Percentiles rank a stretch among this genome's conserved stretches.
Conservation (phyloP, 2,329 filamentous ascomycete genomes). For the Pseudocercospora crystallina region DNA sequence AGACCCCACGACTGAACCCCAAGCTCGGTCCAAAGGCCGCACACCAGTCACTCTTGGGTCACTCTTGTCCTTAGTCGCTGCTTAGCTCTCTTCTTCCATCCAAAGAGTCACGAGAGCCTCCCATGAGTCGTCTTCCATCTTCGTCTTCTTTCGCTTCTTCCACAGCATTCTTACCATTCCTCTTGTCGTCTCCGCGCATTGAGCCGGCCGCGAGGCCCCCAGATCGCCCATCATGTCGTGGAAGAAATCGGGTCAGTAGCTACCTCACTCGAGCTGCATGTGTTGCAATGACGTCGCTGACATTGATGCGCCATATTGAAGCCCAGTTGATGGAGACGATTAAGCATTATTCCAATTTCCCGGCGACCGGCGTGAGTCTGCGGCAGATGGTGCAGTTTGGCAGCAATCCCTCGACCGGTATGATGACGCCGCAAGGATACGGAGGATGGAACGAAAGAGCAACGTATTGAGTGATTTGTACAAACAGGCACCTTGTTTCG, state of each 20-base stretch:
- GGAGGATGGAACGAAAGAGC: neutral
- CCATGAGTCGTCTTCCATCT: conserved; percentile 1
- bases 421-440: conserved; percentile 27
- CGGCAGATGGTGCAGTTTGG: conserved; percentile 99
- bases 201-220: conserved; percentile 17
- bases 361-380: conserved; percentile 91
- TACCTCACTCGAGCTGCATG: neutral
- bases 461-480: neutral
- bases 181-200: conserved; percentile 16
- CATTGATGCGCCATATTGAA: conserved; percentile 10
- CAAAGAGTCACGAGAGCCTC: too few species aligned
- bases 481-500: conserved; percentile 83
- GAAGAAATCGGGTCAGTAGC: conserved; percentile 31
- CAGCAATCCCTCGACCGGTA: conserved; percentile 86
- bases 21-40: too few species aligned
- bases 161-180: conserved; percentile 1
- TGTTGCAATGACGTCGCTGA: conserved; percentile 16
- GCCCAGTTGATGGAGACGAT: conserved; percentile 33
- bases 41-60: too few species aligned
- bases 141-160: neutral
- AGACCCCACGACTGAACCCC: too few species aligned
- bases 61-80: too few species aligned
- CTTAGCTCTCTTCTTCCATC: too few species aligned
- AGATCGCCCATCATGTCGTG: conserved; percentile 32
- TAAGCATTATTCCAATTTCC: conserved; percentile 67